These are phyloP conservation scores for Podospora fimiseda DNA, from an alignment of 495 filamentous ascomycete species.

Conservation along the genomic window DNA sequence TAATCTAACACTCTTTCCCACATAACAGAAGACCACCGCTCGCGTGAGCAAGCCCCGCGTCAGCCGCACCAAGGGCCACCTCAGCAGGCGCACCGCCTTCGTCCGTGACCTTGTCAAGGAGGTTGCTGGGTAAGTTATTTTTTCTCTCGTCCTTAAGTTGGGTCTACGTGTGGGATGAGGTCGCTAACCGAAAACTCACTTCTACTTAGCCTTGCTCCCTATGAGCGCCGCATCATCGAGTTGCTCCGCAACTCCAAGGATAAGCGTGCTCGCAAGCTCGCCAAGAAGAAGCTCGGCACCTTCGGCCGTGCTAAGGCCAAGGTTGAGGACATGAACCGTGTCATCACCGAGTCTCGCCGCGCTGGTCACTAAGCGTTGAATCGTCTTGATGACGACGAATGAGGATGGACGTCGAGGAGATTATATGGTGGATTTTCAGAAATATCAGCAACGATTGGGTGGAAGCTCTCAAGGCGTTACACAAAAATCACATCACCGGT, in stretches of 20 bases:
- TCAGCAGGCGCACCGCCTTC: conserved; percentile 90
- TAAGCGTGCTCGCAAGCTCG: conserved; percentile 98
- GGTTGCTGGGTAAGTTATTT: conserved; percentile 67
- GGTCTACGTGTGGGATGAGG: background rate
- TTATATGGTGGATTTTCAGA: conserved; percentile 9
- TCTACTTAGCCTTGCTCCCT: conserved; percentile 67
- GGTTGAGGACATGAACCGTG: conserved; percentile 95
- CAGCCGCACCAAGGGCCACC: conserved; percentile 86
- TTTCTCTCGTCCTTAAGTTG: background rate
- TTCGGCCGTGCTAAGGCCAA: conserved; percentile 97
- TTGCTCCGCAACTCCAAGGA: conserved; percentile 98
- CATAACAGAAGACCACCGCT: conserved; percentile 78
- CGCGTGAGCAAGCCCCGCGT: conserved; percentile 80
- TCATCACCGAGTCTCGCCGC: conserved; percentile 95
- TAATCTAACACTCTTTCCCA: conserved; percentile 28
- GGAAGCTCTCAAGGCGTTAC: background rate
- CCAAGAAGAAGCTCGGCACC: conserved; percentile 99
- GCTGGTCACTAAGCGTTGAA: conserved; percentile 58
- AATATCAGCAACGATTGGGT: background rate
- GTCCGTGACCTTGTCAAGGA: conserved; percentile 92
- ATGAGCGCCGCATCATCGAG: conserved; percentile 98
- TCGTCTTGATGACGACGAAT: conserved; percentile 5
- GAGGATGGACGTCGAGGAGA: conserved; percentile 9
- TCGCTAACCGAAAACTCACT: background rate
- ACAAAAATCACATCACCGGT: background rate